Base-by-base conservation (phyloP, 2,329 filamentous ascomycete species). In the Pseudocercospora pini-densiflorae region DNA sequence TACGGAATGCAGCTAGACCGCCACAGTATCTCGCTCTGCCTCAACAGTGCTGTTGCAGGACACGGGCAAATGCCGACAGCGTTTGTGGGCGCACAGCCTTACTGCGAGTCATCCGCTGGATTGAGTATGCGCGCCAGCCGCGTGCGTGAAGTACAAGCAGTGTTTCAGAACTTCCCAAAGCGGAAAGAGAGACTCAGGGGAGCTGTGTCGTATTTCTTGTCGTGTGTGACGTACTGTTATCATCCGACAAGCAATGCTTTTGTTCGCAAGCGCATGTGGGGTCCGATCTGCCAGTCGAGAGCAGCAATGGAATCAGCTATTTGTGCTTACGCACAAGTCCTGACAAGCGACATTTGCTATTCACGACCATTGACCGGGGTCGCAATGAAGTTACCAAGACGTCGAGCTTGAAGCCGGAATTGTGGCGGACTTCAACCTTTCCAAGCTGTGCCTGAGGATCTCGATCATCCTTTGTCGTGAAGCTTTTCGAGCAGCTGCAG, bases 341-440 rank as follows among this genome's bases (percentile, higher is more conserved):
- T 33, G n/a, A 14, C n/a, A 33, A 57, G 24, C 53, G 53, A 27
- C 16, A 24, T 57, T 59, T 23, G 12, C 47, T 19, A 45, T 49
- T 45, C 16, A 49, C 31, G 49, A 29, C 0, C 31, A 27, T 16
- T 58, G 23, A 10, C 27, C 4, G 23, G 31, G 58, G 49, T 47
- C 9, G 49, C 55, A 6, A 16, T 47, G 31, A 53, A 24, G 31
- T 61, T 19, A 55, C 10, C 36, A 55, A 64, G 45, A 47, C 45
- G 7, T 21, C 10, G 40, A 54, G 43, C 40, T 47, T 33, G 51
- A 31, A 24, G 23, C 63, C 63, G 64, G 59, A 54, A 55, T 60
- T 31, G 36, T 31, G 31, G 64, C 60, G 64, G 49, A 59, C 27
- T 57, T 66, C 59, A 66, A 63, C 64, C 64, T 54, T 55, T 31